Base-by-base conservation (phyloP, 257 asterid species). In the Coffea eugenioides region DNA sequence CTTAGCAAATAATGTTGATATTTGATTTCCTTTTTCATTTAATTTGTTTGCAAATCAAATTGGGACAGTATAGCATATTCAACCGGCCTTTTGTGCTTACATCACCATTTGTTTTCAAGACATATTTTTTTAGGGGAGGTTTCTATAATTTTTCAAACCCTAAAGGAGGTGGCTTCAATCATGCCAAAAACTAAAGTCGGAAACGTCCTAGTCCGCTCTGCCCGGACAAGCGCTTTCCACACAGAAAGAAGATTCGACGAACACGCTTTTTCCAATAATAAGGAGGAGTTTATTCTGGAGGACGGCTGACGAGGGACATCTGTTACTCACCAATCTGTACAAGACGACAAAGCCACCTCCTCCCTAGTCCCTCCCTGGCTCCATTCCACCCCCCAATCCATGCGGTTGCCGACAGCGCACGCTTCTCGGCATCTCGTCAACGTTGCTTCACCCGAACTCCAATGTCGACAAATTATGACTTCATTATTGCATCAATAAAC, bases 401-500 rank as follows among this genome's bases (percentile, higher is more conserved):
- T 31, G 69, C 76, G 70, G 81, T 78, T 56, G 81, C 81, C 81
- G 81, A 69, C 81, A 8, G 69, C 69, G 31, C 76, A 56, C 70
- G 70, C 54, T 51, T 69, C 81, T n/a, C 23, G 13, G 41, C 76
- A 16, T 78, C 27, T 54, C 69, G 69, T 54, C 75, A 4, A 7
- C 59, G 4, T 56, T 3, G 36, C 64, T 25, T 41, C 7, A 20
- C 69, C 51, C 11, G 10, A 75, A 75, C 67, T 54, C 68, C 36
- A 11, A 34, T 74, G 67, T 39, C 45, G 68, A 54, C 68, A 69
- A 69, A 39, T 0, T 14, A 21, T 36, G 0, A 9, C 8, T 27
- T 73, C 31, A 7, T 1, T 21, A 6, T 13, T 48, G 12, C 12
- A 48, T 48, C 52, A 48, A 48, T 7, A 39, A 1, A 54, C 61